Base-by-base conservation (phyloP, 2,329 filamentous ascomycete genomes). In the Neophaeococcomyces mojaviensis region DNA sequence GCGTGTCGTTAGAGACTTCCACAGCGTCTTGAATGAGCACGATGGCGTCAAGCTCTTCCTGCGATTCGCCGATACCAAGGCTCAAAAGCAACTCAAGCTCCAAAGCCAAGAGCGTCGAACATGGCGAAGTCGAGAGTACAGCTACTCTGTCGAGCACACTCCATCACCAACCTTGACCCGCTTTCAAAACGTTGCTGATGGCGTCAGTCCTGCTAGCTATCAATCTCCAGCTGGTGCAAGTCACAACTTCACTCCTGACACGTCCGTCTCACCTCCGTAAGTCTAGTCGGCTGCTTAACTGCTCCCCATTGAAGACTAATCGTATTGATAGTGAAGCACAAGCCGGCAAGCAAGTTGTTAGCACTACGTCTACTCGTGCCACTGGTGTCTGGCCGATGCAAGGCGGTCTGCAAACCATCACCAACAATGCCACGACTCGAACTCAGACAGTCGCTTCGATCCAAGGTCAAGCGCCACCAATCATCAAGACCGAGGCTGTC, bases 121-220 rank as follows among this genome's bases (percentile, higher is more conserved):
- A 61, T 97, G 95, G 70, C 87, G 92, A 49, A 92, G 90, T 48
- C 92, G 92, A 48, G 92, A 97, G 71, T 97, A 97, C 69, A 89
- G 89, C 58, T 71, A 67, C 48, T 70, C 68, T 2, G 69, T 72
- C 38, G 69, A 70, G 49, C 64, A 71, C 30, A 68, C 70, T 48
- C 69, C 69, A 3, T 71, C 69, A 22, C 67, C 69, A 26, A 64
- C 62, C 5, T 46, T 68, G 47, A 62, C 64, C 35, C 68, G 67
- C 49, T 55, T 68, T 37, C 65, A 65, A 47, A 66, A 66, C 52
- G 58, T 60, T 19, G 57, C 55, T 39, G 62, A 62, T 36, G 66
- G 68, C 47, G 54, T 69, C 48, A 69, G 66, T 36, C 68, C 68
- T 24, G 58, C 61, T 36, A 71, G 65, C 55, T 68, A 64, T 53